Evolutionary conservation across 2,329 filamentous ascomycete genomes (phyloP).

Genomic region (Alternaria ventricosa): DNA sequence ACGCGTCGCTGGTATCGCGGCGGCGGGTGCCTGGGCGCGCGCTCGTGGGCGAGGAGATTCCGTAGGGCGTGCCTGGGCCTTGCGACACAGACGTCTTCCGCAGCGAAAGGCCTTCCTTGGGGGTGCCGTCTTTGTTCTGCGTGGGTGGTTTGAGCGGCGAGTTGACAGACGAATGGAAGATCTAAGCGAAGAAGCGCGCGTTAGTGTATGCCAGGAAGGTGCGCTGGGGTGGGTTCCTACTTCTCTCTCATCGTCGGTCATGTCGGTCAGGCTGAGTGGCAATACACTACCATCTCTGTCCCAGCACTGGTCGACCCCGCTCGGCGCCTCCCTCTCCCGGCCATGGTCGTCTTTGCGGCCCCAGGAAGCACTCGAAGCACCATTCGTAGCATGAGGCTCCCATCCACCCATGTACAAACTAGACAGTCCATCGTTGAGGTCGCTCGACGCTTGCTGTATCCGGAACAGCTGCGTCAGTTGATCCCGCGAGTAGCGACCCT

Average conservation of each 20-base stretch:
- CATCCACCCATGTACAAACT: constrained; percentile 76
- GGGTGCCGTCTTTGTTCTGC: constrained; percentile 69
- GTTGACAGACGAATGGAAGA: constrained; percentile 87
- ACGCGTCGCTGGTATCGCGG: constrained; percentile 82
- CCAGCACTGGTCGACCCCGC: constrained; percentile 94
- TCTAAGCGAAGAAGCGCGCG: constrained; percentile 55
- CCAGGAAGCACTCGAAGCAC: constrained; percentile 67
- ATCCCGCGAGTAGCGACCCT: constrained; percentile 76
- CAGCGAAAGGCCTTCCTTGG: constrained; percentile 64
- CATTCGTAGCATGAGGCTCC: constrained; percentile 77
- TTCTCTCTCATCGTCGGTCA: constrained; percentile 72
- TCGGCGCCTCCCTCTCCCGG: constrained; percentile 73
- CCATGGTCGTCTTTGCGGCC: constrained; percentile 74
- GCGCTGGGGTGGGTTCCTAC: constrained; percentile 50
- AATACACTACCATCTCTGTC: constrained; percentile 72
- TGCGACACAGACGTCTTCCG: constrained; percentile 87
- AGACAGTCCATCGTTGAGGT: constrained; percentile 66
- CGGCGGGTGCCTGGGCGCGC: constrained; percentile 78
- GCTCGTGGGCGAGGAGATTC: constrained; percentile 74
- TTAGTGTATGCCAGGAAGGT: constrained; percentile 17
- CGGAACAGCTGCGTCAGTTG: constrained; percentile 79
- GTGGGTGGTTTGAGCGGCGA: constrained; percentile 87
- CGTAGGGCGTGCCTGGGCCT: constrained; percentile 68
- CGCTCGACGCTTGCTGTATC: constrained; percentile 60
- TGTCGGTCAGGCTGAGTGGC: constrained; percentile 75